A percentile compares a stretch with the other conserved stretches of the same genome.
phyloP scores from a whole-genome alignment of 805 yeast species.

The Metschnikowia arizonensis region DNA sequence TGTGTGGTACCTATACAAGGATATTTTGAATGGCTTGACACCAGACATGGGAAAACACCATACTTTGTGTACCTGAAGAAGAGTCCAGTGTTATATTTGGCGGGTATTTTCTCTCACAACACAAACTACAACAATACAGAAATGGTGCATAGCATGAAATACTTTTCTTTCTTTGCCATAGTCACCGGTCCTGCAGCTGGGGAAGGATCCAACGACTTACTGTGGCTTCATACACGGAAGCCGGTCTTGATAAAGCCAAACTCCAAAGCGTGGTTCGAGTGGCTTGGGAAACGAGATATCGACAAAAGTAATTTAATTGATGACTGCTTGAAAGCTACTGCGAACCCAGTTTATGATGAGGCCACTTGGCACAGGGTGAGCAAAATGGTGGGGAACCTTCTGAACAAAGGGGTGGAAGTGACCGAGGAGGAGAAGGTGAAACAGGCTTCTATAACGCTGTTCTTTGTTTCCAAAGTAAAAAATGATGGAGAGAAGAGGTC shows the following conservation, averaged over 20 bases:
- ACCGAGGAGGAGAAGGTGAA: conserved; percentile 29
- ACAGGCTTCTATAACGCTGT: conserved; percentile 15
- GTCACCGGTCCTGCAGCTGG: conserved; percentile 63
- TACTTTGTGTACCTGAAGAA: conserved; percentile 58
- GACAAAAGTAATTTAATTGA: conserved; percentile 41
- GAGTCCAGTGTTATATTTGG: conserved; percentile 55
- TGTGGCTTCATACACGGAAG: conserved; percentile 74
- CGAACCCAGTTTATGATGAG: conserved; percentile 28
- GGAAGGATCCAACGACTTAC: conserved; percentile 44
- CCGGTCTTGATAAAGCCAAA: conserved; percentile 68
- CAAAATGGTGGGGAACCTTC: conserved; percentile 59
- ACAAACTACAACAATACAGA: conserved; percentile 22
- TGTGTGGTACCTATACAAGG: conserved; percentile 81
- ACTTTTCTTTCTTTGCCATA: conserved; percentile 56
- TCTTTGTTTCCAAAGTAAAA: conserved; percentile 10
- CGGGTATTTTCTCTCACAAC: conserved; percentile 45
- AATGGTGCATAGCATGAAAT: conserved; percentile 13
- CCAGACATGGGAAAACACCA: conserved; percentile 49
- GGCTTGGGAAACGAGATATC: conserved; percentile 50
- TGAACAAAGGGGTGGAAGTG: conserved; percentile 37
- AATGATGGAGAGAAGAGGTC: neutral
- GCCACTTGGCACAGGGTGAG: conserved; percentile 55
- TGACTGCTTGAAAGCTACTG: conserved; percentile 33
- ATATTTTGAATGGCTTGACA: conserved; percentile 75
- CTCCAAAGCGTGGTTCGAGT: conserved; percentile 51